Conservation (phyloP, 768 basidiomycete species). For the Lactarius vividus region DNA sequence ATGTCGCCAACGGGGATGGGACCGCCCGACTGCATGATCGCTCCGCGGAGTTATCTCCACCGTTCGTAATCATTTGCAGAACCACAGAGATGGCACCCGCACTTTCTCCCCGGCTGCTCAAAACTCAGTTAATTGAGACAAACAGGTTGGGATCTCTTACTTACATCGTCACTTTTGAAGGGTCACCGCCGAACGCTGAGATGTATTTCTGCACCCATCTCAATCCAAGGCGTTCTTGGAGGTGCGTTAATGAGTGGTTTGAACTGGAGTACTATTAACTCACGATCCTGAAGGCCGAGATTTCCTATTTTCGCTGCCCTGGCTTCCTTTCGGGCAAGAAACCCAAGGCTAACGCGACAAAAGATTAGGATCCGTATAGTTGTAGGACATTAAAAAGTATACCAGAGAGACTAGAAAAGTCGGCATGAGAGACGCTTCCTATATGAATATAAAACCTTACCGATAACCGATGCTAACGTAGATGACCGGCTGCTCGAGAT, state of each 20-base stretch:
- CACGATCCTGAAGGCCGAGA: slow-evolving; percentile 62
- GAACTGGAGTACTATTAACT: slow-evolving; percentile 27
- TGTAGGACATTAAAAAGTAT: background rate
- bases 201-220: slow-evolving; percentile 70
- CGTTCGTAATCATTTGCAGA: slow-evolving; percentile 43
- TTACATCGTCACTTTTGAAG: slow-evolving; percentile 55
- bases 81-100: slow-evolving; percentile 52
- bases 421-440: background rate
- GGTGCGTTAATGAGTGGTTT: background rate
- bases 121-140: slow-evolving; percentile 13
- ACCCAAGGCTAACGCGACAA: slow-evolving; percentile 39
- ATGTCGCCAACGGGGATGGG: slow-evolving; percentile 36
- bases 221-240: slow-evolving; percentile 52
- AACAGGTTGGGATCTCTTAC: slow-evolving; percentile 22
- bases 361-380: background rate
- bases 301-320: slow-evolving; percentile 54
- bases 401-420: slow-evolving; percentile 21
- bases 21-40: slow-evolving; percentile 46
- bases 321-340: slow-evolving; percentile 52
- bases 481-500: slow-evolving; percentile 29
- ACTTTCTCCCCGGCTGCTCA: slow-evolving; percentile 47
- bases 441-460: slow-evolving; percentile 7
- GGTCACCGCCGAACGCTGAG: slow-evolving; percentile 61
- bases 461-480: slow-evolving; percentile 34
- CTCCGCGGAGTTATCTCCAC: slow-evolving; percentile 42